Conservation (phyloP, 345 rosid genomes). For the Noccaea bulbosa region DNA sequence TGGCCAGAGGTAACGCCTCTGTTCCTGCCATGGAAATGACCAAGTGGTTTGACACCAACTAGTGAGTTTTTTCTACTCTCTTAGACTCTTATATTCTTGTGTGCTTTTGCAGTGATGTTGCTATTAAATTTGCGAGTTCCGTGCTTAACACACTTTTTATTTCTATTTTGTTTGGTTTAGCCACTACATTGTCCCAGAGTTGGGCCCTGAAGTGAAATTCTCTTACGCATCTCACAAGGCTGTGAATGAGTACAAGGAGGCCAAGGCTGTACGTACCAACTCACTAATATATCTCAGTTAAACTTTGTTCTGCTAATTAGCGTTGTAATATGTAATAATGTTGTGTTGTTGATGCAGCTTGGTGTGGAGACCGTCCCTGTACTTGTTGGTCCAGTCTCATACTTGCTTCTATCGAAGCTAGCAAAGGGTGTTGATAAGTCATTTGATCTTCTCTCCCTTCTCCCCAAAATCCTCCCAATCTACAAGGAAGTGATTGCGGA, state of each 20-base stretch:
- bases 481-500: conserved; percentile 79
- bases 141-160: too few relatives aligned
- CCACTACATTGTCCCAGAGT: conserved; percentile 95
- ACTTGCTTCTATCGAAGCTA: conserved; percentile 91
- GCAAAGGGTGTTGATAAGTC: conserved; percentile 91
- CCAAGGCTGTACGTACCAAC: conserved; percentile 70
- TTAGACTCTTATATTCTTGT: not conserved
- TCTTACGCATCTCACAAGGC: conserved; percentile 98
- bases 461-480: conserved; percentile 79
- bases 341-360: conserved; percentile 56
- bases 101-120: not conserved
- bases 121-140: not conserved
- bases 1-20: conserved; percentile 98
- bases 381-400: conserved; percentile 92
- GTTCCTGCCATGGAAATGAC: conserved; percentile 99
- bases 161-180: conserved; percentile 50
- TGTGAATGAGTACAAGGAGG: conserved; percentile 89
- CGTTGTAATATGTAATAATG: conserved; percentile 29
- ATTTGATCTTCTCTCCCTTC: conserved; percentile 86
- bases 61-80: conserved; percentile 62
- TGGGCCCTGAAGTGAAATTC: conserved; percentile 91
- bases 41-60: conserved; percentile 99
- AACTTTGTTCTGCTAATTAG: not conserved
- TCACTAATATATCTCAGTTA: conserved; percentile 1
- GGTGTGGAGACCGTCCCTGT: conserved; percentile 92